These are phyloP conservation scores for Potentilla sterilis DNA, from an alignment of 306 rosid genomes.

Conservation along the genomic window DNA sequence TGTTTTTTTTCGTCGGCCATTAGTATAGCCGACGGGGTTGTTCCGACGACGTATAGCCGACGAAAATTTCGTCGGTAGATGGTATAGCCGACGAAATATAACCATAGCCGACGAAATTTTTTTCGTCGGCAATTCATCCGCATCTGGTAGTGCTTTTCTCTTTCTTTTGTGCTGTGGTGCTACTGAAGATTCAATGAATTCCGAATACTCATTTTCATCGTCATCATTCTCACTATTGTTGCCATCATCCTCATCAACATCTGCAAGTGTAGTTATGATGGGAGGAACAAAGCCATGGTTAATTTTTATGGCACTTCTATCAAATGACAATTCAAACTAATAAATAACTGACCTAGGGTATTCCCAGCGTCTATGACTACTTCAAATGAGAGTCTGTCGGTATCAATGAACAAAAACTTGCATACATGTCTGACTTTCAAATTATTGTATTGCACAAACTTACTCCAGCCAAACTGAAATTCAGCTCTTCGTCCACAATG, in stretches of 20 bases:
- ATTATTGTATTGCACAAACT: slow-evolving; percentile 12
- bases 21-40: no score
- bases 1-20: no score
- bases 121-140: no score
- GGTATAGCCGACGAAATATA: no score
- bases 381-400: not conserved
- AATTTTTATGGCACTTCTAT: not conserved
- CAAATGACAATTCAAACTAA: not conserved
- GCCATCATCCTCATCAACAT: no score
- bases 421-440: slow-evolving; percentile 15
- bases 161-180: not conserved
- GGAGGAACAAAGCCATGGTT: not conserved
- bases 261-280: not conserved
- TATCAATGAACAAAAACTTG: not conserved
- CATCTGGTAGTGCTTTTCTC: no score
- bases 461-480: slow-evolving; percentile 7
- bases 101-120: no score
- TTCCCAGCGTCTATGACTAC: not conserved
- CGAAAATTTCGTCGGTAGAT: no score
- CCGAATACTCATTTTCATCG: not conserved
- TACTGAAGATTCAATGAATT: not conserved
- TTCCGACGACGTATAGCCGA: no score
- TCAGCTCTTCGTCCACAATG: not conserved
- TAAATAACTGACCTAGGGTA: not conserved
- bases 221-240: not conserved